Percentiles rank a stretch among this genome's conserved stretches.
Evolutionary conservation across 495 filamentous ascomycete genomes (phyloP).

Genomic region (Pyrenula massariospora): DNA sequence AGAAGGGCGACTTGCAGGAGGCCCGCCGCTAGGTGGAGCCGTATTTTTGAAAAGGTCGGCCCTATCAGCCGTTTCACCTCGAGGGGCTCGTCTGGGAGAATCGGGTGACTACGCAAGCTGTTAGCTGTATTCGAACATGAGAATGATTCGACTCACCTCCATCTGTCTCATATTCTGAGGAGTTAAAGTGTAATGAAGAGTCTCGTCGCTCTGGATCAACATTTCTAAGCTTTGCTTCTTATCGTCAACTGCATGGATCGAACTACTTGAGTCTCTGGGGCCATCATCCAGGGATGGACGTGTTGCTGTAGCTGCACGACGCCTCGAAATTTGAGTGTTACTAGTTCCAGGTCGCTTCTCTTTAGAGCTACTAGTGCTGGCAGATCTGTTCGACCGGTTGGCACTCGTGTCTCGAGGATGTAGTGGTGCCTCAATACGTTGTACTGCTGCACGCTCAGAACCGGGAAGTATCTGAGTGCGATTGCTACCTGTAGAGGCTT

Average conservation of each 20-base stretch:
- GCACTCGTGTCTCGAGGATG: conserved; percentile 16
- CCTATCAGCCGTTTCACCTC: conserved; percentile 19
- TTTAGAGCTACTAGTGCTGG: conserved; percentile 32
- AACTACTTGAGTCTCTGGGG: not conserved
- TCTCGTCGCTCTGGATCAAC: conserved; percentile 80
- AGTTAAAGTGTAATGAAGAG: conserved; percentile 87
- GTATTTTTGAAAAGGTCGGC: conserved; percentile 25
- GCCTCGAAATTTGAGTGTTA: conserved; percentile 6
- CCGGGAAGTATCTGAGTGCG: conserved; percentile 4
- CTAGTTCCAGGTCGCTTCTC: conserved; percentile 43
- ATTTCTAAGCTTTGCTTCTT: conserved; percentile 62
- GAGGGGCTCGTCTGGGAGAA: conserved; percentile 20
- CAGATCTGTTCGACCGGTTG: not conserved
- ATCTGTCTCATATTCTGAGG: conserved; percentile 81
- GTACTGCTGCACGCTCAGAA: conserved; percentile 37
- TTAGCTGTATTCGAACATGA: too few species aligned
- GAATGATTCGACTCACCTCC: conserved; percentile 41
- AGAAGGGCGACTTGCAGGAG: conserved; percentile 9
- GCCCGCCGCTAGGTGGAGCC: conserved; percentile 17
- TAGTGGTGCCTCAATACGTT: conserved; percentile 23
- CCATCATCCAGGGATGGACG: not conserved
- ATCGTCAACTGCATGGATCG: conserved; percentile 17
- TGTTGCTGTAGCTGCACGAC: not conserved
- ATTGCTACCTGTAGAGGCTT: not conserved
- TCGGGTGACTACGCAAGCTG: conserved; percentile 35